These are phyloP conservation scores for Chaetomidium leptoderma DNA, from an alignment of 495 filamentous ascomycete species.

Conservation along the genomic window DNA sequence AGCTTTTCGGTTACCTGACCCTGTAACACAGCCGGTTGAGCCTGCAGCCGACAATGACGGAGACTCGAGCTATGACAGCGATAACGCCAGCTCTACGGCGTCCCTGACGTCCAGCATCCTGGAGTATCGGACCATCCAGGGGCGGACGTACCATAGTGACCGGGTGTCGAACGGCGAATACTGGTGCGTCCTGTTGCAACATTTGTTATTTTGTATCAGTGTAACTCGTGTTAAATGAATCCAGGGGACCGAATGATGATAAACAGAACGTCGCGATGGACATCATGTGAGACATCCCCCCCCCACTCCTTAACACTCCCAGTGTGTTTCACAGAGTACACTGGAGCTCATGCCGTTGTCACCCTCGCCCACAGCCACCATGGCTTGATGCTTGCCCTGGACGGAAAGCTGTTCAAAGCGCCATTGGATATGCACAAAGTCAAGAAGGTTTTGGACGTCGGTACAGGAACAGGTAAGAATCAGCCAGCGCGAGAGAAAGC, in stretches of 20 bases:
- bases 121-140: slow-evolving; percentile 41
- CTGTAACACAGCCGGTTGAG: not conserved
- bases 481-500: no score
- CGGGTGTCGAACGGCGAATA: slow-evolving; percentile 28
- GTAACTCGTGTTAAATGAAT: not conserved
- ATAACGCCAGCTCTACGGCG: slow-evolving; percentile 32
- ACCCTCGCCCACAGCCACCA: slow-evolving; percentile 32
- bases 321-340: not conserved
- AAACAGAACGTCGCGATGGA: slow-evolving; percentile 39
- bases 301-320: not conserved
- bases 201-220: not conserved
- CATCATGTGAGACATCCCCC: slow-evolving; percentile 30
- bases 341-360: not conserved
- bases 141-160: slow-evolving; percentile 38
- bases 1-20: not conserved
- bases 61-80: not conserved
- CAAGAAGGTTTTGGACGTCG: slow-evolving; percentile 58
- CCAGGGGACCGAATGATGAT: slow-evolving; percentile 41
- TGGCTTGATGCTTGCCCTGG: slow-evolving; percentile 40
- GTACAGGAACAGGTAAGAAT: slow-evolving; percentile 51
- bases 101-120: slow-evolving; percentile 44
- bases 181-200: slow-evolving; percentile 32
- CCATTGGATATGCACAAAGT: slow-evolving; percentile 40
- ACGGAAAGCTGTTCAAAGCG: slow-evolving; percentile 53
- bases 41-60: not conserved